A percentile compares a stretch with the other conserved stretches of the same genome.
Evolutionary conservation across 352 stramenopile genomes (phyloP).

Genomic region (Stephanocyclus meneghinianus): DNA sequence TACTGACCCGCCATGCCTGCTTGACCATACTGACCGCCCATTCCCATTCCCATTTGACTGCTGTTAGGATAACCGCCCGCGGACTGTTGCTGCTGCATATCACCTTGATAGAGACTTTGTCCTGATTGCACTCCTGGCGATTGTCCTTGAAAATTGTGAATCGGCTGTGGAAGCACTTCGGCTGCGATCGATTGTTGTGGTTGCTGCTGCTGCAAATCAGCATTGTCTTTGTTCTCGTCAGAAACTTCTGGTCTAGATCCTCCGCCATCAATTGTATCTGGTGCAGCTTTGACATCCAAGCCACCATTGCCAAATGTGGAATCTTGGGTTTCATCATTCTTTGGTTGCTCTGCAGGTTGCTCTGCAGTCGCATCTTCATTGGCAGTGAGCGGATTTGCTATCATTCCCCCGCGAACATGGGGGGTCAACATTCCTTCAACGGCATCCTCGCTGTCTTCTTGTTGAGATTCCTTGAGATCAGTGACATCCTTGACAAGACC

Average conservation of each 20-base stretch:
- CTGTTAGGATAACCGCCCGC: not conserved
- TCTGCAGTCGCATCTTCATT: not conserved
- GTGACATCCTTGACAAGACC: not conserved
- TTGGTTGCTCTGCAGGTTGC: not conserved
- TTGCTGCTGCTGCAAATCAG: not conserved
- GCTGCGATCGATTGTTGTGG: not conserved
- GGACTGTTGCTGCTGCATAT: conserved; percentile 10
- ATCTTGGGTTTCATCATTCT: not conserved
- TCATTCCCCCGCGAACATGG: not conserved
- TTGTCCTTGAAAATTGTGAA: not conserved
- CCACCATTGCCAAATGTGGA: not conserved
- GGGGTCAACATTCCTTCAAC: not conserved
- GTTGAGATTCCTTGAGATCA: not conserved
- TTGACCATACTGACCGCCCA: not conserved
- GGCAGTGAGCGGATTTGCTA: not conserved
- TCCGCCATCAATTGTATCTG: not conserved
- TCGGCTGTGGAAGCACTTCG: not conserved
- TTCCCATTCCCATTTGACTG: not conserved
- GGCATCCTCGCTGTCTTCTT: not conserved
- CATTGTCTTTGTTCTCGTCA: not conserved
- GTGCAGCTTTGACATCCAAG: not conserved
- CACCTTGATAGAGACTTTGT: not conserved
- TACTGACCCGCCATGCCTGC: not conserved
- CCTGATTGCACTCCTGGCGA: not conserved
- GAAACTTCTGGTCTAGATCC: not conserved